Evolutionary conservation across 371 early-diverging fungal species (phyloP), one percentile per base, ranked within the genome.

Genomic region (Quaeritorhiza haematococci): DNA sequence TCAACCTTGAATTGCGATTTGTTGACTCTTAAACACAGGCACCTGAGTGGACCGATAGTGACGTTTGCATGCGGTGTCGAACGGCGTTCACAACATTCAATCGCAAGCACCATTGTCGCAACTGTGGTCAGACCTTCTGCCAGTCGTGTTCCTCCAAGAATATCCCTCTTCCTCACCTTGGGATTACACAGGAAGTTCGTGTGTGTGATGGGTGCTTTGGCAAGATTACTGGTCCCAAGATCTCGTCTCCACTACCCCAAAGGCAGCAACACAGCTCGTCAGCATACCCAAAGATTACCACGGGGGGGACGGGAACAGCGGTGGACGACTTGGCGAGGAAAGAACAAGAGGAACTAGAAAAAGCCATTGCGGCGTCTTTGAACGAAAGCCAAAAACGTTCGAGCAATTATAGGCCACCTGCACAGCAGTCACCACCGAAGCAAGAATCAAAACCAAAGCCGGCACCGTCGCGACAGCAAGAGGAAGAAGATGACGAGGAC

Each of bases 31-130:
- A 19, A 19, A 51, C 23, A 50, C 54, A 90, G 89, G 90, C 96
- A 21, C 96, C 97, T 3, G 95, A 91, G 61, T 96, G 97, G 97
- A 84, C 90, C 10, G 95, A 96, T 65, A 87, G 88, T 42, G 88
- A 89, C 57, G 84, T 87, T 8, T 96, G 97, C 68, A 89, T 86
- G 74, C 83, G 97, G 32, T 96, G 97, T 66, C 76, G 96, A 53
- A 85, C 90, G 1, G 53, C 73, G 10, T 96, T 96, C 62, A 94
- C 95, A 0, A 73, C 91, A 7, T 90, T 93, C 44, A 94, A 92
- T 70, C 83, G 97, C 55, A 95, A 96, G 78, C 97, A 96, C 71
- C 97, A 96, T 69, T 96, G 97, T 64, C 84, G 97, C 66, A 89
- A 92, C 61, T 96, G 97, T 69, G 97, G 97, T 7, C 76, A 85